These are phyloP conservation scores for Coemansia sp. DNA, from an alignment of 192 early-diverging fungal genomes.

Conservation along the genomic window DNA sequence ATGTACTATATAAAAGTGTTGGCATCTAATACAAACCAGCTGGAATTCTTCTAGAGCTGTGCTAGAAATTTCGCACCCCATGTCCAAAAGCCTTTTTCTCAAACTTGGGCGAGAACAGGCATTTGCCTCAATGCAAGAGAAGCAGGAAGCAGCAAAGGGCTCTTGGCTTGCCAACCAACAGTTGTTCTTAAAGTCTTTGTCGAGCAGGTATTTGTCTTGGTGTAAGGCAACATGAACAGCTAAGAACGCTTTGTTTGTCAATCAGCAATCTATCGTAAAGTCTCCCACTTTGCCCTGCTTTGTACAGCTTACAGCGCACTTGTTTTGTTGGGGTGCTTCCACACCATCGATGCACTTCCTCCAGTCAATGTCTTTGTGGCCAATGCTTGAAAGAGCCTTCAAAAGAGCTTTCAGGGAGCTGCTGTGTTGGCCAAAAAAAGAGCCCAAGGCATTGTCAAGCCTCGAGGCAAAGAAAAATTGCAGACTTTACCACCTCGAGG, in stretches of 20 bases:
- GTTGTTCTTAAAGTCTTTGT: neutral
- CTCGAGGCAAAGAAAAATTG: neutral
- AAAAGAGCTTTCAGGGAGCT: neutral
- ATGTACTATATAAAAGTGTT: slow-evolving; percentile 8
- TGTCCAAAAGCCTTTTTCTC: neutral
- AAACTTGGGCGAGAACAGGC: neutral
- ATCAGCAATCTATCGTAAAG: too few relatives aligned
- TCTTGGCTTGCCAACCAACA: neutral
- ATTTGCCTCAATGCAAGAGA: neutral
- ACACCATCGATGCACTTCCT: neutral
- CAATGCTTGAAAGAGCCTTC: neutral
- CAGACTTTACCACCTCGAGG: too few relatives aligned
- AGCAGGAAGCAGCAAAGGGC: neutral
- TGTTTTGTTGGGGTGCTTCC: neutral
- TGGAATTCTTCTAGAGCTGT: neutral
- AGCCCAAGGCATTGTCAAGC: neutral
- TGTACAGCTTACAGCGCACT: too few relatives aligned
- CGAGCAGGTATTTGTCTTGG: neutral
- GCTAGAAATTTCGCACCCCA: neutral
- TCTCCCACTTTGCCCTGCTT: too few relatives aligned
- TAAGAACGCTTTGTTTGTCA: too few relatives aligned
- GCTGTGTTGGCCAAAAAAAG: neutral
- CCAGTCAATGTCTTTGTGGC: neutral
- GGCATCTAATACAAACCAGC: neutral
- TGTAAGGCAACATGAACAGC: too few relatives aligned